Base-by-base conservation (phyloP, 768 basidiomycete genomes). In the Russula earlei region DNA sequence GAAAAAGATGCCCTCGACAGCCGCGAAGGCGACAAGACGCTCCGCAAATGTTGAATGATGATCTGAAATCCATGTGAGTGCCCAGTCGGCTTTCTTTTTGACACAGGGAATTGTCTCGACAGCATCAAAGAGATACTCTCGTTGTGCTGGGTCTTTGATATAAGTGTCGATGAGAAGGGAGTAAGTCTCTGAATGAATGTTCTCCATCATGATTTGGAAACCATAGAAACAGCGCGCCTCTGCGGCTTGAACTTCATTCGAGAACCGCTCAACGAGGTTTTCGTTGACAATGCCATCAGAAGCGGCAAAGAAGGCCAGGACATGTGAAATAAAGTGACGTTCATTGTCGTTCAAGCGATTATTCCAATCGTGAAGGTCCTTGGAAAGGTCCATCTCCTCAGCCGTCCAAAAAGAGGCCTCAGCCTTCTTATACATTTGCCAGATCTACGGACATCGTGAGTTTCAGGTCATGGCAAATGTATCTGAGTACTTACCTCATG, bases 161-260 rank as follows among this genome's bases (percentile, higher is more conserved):
- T 95, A 96, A 5, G 85, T 90, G 68, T 96, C 92, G 65, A 97
- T 94, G 63, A 97, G 84, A 36, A 96, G 81, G 0, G 93, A 96
- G 70, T 97, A 97, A 0, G 93, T 94, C 67, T 97, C 93, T 3
- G 92, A 93, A 70, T 97, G 94, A 37, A 97, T 82, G 68, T 97
- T 97, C 65, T 96, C 94, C 83, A 95, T 97, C 93, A 96, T 96
- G 64, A 97, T 90, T 68, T 97, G 93, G 74, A 95, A 96, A 17
- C 93, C 93, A 66, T 96, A 97, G 72, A 97, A 97, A 68, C 90
- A 96, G 3, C 93, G 84, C 5, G 91, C 93, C 68, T 97, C 93
- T 4, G 93, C 87, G 2, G 77, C 80, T 67, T 96, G 93, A 4
- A 97, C 90, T 67, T 97, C 94, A 52, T 82, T 83, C 7, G 88